These are phyloP conservation scores for Lactifluus volemus DNA, from an alignment of 768 basidiomycete species.

Conservation along the genomic window DNA sequence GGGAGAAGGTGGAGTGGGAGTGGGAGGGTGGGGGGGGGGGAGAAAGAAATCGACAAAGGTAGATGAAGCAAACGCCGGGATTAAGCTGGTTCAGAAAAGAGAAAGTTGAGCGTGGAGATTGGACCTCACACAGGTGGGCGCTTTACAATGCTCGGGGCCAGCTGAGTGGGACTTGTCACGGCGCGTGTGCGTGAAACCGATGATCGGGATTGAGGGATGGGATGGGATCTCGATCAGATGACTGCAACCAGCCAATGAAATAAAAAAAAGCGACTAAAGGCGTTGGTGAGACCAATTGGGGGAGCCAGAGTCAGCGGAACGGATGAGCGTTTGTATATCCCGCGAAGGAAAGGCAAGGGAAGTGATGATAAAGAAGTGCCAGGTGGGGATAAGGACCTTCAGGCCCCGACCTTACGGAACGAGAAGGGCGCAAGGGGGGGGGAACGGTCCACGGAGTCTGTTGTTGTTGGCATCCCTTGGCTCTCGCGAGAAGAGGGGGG, in stretches of 20 bases:
- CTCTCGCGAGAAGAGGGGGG: neutral
- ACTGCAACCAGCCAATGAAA: slow-evolving; percentile 3
- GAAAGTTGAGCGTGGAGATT: slow-evolving; percentile 10
- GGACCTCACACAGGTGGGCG: slow-evolving; percentile 1
- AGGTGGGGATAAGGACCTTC: slow-evolving; percentile 15
- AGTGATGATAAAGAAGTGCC: slow-evolving; percentile 13
- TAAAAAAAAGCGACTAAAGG: neutral
- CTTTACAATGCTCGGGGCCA: slow-evolving; percentile 11
- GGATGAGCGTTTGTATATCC: slow-evolving; percentile 4
- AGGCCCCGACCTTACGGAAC: slow-evolving; percentile 19
- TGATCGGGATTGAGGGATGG: slow-evolving; percentile 17
- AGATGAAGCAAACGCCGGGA: slow-evolving; percentile 8
- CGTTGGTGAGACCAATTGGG: slow-evolving; percentile 12
- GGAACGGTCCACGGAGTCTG: slow-evolving; percentile 14
- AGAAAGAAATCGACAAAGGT: neutral
- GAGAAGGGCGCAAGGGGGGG: slow-evolving; percentile 16
- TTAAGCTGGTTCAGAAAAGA: slow-evolving; percentile 10
- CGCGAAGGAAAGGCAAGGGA: slow-evolving; percentile 4
- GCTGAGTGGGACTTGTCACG: slow-evolving; percentile 9
- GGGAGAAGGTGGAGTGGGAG: neutral
- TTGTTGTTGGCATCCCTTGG: neutral
- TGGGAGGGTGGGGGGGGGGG: neutral
- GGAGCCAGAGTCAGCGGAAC: neutral
- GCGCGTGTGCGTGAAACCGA: slow-evolving; percentile 17
- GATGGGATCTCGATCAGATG: slow-evolving; percentile 16